Evolutionary conservation across 768 basidiomycete species (phyloP).

Genomic region (Suillus hirtellus): DNA sequence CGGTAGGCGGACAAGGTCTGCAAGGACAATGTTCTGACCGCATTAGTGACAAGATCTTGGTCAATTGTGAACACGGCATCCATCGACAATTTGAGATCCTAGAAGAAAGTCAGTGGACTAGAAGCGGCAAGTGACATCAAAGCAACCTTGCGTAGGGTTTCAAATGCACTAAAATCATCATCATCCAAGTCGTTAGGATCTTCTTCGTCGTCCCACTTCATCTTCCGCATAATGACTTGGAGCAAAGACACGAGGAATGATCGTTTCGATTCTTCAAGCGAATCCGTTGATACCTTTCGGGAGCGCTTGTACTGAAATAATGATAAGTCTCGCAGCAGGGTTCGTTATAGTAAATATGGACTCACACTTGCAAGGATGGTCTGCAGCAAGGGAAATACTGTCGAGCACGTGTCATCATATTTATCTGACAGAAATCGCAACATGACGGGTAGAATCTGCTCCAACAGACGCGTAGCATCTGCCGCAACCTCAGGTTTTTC

Average conservation of each 20-base stretch:
- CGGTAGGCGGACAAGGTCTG: constrained; percentile 70
- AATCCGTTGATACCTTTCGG: constrained; percentile 59
- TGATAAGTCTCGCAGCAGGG: constrained; percentile 10
- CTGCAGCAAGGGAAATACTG: constrained; percentile 80
- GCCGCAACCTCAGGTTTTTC: constrained; percentile 56
- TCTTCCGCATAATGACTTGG: constrained; percentile 76
- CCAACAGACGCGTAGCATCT: constrained; percentile 65
- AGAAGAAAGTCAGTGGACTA: constrained; percentile 19
- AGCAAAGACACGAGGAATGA: constrained; percentile 80
- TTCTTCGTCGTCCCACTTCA: constrained; percentile 87
- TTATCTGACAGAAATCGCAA: constrained; percentile 88
- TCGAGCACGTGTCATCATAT: constrained; percentile 85
- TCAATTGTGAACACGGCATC: constrained; percentile 88
- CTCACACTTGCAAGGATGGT: constrained; percentile 73
- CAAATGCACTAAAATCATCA: constrained; percentile 82
- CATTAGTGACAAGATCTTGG: constrained; percentile 77
- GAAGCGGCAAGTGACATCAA: constrained; percentile 4
- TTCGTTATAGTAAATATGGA: background rate
- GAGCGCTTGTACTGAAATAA: constrained; percentile 75
- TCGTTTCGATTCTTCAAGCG: constrained; percentile 64
- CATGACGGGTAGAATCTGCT: constrained; percentile 75
- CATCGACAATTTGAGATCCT: constrained; percentile 86
- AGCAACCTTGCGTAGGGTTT: constrained; percentile 77
- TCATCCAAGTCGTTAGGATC: constrained; percentile 85
- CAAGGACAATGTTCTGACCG: constrained; percentile 70